These are phyloP conservation scores for Cenchrus americanus DNA, from an alignment of 176 grass and related monocot species.

Conservation along the genomic window DNA sequence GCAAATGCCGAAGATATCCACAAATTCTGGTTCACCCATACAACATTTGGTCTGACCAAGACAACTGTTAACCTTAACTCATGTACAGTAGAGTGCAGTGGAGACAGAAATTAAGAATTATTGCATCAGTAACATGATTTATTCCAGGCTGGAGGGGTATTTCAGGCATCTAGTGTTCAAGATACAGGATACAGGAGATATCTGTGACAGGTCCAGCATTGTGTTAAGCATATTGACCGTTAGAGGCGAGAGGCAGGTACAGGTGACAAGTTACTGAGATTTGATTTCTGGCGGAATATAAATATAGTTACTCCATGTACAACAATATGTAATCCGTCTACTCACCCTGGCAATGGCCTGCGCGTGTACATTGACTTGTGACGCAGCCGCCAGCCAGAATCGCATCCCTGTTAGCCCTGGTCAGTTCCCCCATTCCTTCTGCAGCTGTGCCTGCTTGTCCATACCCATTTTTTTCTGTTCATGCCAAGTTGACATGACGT, in stretches of 20 bases:
- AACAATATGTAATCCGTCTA: constrained; percentile 27
- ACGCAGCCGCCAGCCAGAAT: constrained; percentile 5
- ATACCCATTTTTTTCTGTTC: constrained; percentile 34
- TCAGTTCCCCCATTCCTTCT: constrained; percentile 26
- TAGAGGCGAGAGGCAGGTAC: constrained; percentile 18
- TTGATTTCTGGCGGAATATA: constrained; percentile 16
- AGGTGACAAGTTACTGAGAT: not conserved
- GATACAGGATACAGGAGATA: constrained; percentile 11
- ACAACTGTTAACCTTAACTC: not conserved
- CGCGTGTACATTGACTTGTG: constrained; percentile 35
- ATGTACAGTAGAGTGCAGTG: not conserved
- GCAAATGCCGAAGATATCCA: constrained; percentile 3
- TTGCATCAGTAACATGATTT: constrained; percentile 6
- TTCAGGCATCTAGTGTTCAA: constrained; percentile 17
- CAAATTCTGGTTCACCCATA: constrained; percentile 46
- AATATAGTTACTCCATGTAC: not conserved
- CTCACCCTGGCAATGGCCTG: constrained; percentile 5
- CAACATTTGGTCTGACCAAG: constrained; percentile 66
- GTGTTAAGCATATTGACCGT: constrained; percentile 19
- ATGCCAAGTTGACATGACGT: constrained; percentile 32
- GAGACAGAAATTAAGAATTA: not conserved
- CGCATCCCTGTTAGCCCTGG: not conserved
- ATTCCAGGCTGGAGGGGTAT: not conserved
- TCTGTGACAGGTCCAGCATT: not conserved
- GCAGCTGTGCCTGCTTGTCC: constrained; percentile 30